Evolutionary conservation across 2,329 filamentous ascomycete genomes (phyloP).

Genomic region (Claviceps lovelessii): DNA sequence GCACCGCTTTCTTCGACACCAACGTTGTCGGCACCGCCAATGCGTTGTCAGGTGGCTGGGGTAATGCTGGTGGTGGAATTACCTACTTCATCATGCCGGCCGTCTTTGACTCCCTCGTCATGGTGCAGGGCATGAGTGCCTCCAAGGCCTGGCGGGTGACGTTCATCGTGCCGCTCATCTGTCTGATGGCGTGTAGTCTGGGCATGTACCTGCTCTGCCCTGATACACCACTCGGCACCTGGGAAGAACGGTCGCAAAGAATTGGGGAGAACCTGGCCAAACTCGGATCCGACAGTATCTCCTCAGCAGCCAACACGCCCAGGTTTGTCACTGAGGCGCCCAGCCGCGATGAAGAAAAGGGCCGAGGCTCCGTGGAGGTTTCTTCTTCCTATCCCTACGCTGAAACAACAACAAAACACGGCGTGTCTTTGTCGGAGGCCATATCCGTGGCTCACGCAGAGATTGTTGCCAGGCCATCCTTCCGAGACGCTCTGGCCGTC

Average conservation of each 20-base stretch:
- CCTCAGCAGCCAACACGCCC: constrained; percentile 36
- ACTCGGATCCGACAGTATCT: constrained; percentile 25
- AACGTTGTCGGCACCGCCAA: constrained; percentile 84
- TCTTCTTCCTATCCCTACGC: constrained; percentile 10
- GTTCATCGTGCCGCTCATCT: constrained; percentile 70
- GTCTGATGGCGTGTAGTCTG: constrained; percentile 53
- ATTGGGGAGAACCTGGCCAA: constrained; percentile 37
- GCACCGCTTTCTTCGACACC: constrained; percentile 85
- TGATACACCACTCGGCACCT: constrained; percentile 71
- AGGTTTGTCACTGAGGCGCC: constrained; percentile 30
- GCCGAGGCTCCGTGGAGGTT: background rate
- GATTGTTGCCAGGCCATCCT: constrained; percentile 40
- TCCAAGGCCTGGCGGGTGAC: constrained; percentile 71
- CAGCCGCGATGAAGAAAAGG: constrained; percentile 17
- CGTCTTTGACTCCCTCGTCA: constrained; percentile 63
- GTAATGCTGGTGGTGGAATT: constrained; percentile 77
- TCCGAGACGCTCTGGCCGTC: constrained; percentile 31
- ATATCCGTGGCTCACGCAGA: constrained; percentile 40
- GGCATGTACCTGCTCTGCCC: constrained; percentile 59
- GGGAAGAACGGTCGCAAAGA: constrained; percentile 55
- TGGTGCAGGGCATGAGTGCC: constrained; percentile 40
- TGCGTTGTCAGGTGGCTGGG: constrained; percentile 68
- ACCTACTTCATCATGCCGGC: constrained; percentile 92
- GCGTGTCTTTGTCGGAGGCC: constrained; percentile 35
- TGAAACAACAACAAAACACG: constrained; percentile 22